Evolutionary conservation across 768 basidiomycete genomes (phyloP), one percentile per base, ranked within the genome.

Genomic region (Trichaptum fuscoviolaceum): DNA sequence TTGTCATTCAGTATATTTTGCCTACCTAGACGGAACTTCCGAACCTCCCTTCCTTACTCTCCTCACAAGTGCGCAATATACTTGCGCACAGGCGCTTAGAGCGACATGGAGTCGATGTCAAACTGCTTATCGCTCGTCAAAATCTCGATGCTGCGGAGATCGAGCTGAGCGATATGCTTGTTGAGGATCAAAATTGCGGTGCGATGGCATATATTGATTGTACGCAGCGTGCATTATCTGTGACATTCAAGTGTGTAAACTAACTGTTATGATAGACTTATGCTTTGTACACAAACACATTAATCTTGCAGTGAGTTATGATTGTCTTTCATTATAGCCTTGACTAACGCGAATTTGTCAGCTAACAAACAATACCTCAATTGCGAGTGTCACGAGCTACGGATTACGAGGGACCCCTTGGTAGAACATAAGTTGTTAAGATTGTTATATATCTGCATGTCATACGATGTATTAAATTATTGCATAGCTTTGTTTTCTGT

Each of bases 111-210:
- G 82, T 86, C 3, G 71, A 75, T 35, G 79, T 82, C 7, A 91
- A 87, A 73, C 80, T 95, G 70, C 78, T 87, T 36, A 82, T 99
- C 27, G 92, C 93, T 0, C 85, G 97, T 9, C 97, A 99, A 75
- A 93, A 97, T 73, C 81, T 95, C 75, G 97, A 99, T 73, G 96
- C 87, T 15, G 80, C 87, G 63, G 96, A 99, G 79, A 85, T 99
- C 59, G 97, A 99, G 76, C 98, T 96, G 72, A 92, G 91, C 69
- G 97, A 99, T 78, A 92, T 97, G 92, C 83, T 99, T 15, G 88
- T 97, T 26, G 97, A 99, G 79, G 97, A 99, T 77, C 86, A 90
- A 75, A 99, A 99, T 73, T 97, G 96, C 71, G 95, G 92, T n/a
- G 90, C 89, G 0, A 85, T 96, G 87, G 89, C 92, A 0, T 97